Conservation (phyloP, 73 alveolate species). For the Loxodes magnus region DNA sequence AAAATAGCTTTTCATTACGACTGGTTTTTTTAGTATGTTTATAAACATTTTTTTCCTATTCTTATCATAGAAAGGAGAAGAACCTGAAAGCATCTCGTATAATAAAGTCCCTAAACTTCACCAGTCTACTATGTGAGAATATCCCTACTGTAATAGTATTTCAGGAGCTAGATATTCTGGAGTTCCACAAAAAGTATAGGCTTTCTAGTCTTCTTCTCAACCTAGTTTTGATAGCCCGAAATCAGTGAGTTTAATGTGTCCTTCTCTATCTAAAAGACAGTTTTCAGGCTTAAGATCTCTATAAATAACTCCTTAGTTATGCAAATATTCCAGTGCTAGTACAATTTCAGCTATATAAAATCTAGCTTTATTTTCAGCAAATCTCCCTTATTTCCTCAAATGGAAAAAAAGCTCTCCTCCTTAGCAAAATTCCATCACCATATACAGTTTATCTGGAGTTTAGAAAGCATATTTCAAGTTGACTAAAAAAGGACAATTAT, state of each 20-base stretch:
- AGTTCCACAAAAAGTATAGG: conserved; percentile 36
- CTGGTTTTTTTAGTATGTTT: conserved; percentile 16
- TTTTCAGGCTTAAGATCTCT: conserved; percentile 53
- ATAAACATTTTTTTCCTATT: conserved; percentile 11
- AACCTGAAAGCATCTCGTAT: conserved; percentile 43
- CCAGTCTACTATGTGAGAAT: conserved; percentile 33
- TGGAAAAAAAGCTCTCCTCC: conserved; percentile 54
- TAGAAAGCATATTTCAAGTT: conserved; percentile 72
- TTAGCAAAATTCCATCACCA: conserved; percentile 31
- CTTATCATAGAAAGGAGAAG: conserved; percentile 31
- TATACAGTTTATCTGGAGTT: conserved; percentile 31
- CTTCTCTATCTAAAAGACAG: conserved; percentile 26
- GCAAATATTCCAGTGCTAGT: conserved; percentile 57
- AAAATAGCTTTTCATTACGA: too few relatives aligned
- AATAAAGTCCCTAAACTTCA: conserved; percentile 39
- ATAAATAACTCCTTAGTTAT: conserved; percentile 41
- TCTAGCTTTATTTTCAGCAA: conserved; percentile 53
- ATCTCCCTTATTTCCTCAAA: conserved; percentile 25
- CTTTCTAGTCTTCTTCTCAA: conserved; percentile 1
- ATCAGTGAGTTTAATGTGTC: conserved; percentile 26
- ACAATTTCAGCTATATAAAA: conserved; percentile 41
- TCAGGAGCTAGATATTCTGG: conserved; percentile 41
- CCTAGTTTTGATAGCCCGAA: conserved; percentile 24
- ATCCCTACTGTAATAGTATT: conserved; percentile 26
- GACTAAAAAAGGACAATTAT: conserved; percentile 53